Conservation (phyloP, 2,329 filamentous ascomycete species). For the Lojkania enalia region DNA sequence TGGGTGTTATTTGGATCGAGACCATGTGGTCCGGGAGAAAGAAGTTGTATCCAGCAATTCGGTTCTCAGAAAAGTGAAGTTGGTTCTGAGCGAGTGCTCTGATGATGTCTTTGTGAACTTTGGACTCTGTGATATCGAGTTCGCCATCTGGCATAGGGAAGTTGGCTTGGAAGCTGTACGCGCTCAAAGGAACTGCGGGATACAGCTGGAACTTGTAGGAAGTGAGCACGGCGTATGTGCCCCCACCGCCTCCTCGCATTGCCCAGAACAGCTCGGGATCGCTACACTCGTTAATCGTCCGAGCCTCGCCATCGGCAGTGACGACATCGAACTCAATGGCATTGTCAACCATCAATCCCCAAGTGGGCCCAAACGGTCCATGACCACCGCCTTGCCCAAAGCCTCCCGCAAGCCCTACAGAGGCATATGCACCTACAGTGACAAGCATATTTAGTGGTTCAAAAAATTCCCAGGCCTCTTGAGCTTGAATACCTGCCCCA, state of each 20-base stretch:
- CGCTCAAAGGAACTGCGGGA: constrained; percentile 37
- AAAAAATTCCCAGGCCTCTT: constrained; percentile 43
- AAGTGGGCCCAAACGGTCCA: constrained; percentile 55
- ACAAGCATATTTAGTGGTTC: constrained; percentile 37
- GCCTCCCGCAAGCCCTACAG: constrained; percentile 55
- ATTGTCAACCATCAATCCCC: constrained; percentile 45
- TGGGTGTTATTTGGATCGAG: constrained; percentile 37
- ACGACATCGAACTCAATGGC: constrained; percentile 42
- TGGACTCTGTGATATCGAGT: constrained; percentile 35
- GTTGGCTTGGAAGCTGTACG: constrained; percentile 40
- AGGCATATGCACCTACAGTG: constrained; percentile 42
- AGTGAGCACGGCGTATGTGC: constrained; percentile 41
- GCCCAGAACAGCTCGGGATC: constrained; percentile 44
- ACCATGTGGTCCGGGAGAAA: constrained; percentile 35
- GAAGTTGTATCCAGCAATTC: constrained; percentile 44
- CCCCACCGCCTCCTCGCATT: constrained; percentile 42
- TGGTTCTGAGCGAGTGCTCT: constrained; percentile 37
- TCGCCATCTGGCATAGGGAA: constrained; percentile 25
- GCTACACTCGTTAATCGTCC: constrained; percentile 39
- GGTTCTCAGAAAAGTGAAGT: constrained; percentile 29
- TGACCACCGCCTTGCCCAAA: constrained; percentile 57
- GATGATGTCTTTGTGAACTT: constrained; percentile 36
- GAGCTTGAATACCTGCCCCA: constrained; percentile 39
- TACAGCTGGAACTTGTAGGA: constrained; percentile 44
- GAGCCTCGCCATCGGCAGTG: constrained; percentile 35